phyloP scores from a whole-genome alignment of 345 rosid genomes.

The Bruguiera gymnorhiza region DNA sequence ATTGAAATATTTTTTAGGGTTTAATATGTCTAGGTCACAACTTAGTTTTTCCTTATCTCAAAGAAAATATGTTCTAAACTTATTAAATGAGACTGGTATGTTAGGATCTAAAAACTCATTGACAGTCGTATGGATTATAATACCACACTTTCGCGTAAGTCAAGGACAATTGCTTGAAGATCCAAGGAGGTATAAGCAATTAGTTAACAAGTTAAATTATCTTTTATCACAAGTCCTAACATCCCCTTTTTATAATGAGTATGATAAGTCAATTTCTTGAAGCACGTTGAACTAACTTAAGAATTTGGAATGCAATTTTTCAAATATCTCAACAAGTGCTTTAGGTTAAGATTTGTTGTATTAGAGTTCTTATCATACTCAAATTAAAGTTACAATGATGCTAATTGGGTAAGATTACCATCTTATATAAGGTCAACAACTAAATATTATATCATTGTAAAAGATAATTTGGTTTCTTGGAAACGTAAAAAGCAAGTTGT shows the following conservation, averaged over 20 bases:
- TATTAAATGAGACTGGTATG: accelerated
- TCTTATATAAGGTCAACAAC: not conserved
- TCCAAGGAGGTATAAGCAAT: not conserved
- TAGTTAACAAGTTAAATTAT: not conserved
- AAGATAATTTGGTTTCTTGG: not conserved
- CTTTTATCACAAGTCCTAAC: not conserved
- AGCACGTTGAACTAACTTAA: not conserved
- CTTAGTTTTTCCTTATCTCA: not conserved
- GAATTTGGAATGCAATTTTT: no score
- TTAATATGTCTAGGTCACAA: not conserved
- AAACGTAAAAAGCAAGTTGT: not conserved
- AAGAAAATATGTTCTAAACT: not conserved
- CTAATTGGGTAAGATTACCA: not conserved
- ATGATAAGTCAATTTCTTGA: not conserved
- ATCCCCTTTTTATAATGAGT: not conserved
- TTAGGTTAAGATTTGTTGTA: not conserved
- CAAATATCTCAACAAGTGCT: not conserved
- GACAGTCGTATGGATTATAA: not conserved
- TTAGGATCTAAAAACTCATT: not conserved
- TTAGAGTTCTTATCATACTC: not conserved
- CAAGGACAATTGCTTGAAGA: not conserved
- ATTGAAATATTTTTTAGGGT: no score
- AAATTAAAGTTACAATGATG: not conserved
- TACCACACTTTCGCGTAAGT: not conserved
- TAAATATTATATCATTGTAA: not conserved